Evolutionary conservation across 1,139 yeast species (phyloP), one percentile per base, ranked within the genome.

Genomic region (Schizosaccharomyces versatilis): DNA sequence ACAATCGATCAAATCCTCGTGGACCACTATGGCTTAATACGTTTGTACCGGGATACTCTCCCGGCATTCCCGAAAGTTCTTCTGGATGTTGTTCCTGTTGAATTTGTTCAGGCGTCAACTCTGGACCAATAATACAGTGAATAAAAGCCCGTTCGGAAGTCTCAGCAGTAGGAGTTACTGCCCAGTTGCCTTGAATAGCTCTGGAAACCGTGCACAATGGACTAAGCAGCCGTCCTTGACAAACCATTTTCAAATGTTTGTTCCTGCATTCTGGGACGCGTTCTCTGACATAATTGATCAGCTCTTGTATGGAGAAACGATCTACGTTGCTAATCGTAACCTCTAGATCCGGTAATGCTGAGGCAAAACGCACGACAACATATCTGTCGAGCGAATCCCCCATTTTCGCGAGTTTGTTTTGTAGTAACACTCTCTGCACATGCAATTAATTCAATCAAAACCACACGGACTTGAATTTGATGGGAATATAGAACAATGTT

Each of bases 1-100:
- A 48, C 12, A 58, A 41, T 10, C 61, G 54, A 51, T 58, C 61
- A 24, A 58, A 58, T 1, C 61, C 58, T 19, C 57, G 56, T 57
- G 55, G 60, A n/a, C n/a, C 15, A 6, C 15, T 17, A 17, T 10
- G 1, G 3, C 36, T n/a, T 12, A 15, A 42, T 24, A 32, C 7
- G 7, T 15, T 19, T 24, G 32, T 24, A 24, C 32, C 5, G 32
- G 32, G 32, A 24, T 24, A 24, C 5, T 24, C 32, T 24, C 32
- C 32, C 32, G 32, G 32, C 32, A 24, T 24, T 24, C 32, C 32
- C 36, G 15, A n/a, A n/a, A 19, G 14, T 6, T 42, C 48, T n/a
- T 15, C 48, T n/a, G 17, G 24, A 15, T 19, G 19, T 14, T n/a
- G 19, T 19, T 42, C 48, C 15, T 42, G 24, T 15, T 19, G 32